Evolutionary conservation across 2,329 filamentous ascomycete genomes (phyloP), one percentile per base, ranked within the genome.

Genomic region (Waltergamsia citrina): DNA sequence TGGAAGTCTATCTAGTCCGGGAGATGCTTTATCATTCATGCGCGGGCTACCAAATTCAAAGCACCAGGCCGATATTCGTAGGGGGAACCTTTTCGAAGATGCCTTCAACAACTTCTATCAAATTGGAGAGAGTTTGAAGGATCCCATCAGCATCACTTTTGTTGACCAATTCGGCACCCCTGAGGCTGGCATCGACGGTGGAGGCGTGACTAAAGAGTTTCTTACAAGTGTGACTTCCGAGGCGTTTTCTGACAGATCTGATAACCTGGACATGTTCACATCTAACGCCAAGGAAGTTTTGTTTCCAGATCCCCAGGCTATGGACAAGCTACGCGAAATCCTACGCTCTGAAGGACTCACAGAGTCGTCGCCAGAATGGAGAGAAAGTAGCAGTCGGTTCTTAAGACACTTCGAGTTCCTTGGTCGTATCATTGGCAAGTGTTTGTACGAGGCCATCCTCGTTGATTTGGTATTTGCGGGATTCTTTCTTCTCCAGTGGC

Each of bases 401-500:
- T 63, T 92, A 5, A 74, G 73, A 41, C 75, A 79, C 11, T 96
- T 86, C 51, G 88, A 96, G 50, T 98, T 98, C 44, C 66, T 96
- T 0, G 92, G 92, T 2, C 81, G 92, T 4, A 75, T 98, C 19
- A 80, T 98, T 18, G 92, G 92, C 9, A 98, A 98, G 54, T 98
- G 92, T 57, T 67, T 98, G 49, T 98, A 98, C 51, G 92, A 98
- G 60, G 88, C 88, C 1, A 96, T 98, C 29, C 69, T 98, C 4
- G 80, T 96, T 30, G 88, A 98, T 56, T 80, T 95, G 39, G 78
- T 78, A 33, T 98, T 98, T 63, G 88, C 90, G 1, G 81, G 85
- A 1, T 98, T 98, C 63, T 98, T 98, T 60, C 71, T 98, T 6
- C 73, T 94, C 39, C 95, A 96, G 54, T 98, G 92, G 92, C 78